Evolutionary conservation across 352 stramenopile species (phyloP).

Genomic region (Phytophthora agathidicida): DNA sequence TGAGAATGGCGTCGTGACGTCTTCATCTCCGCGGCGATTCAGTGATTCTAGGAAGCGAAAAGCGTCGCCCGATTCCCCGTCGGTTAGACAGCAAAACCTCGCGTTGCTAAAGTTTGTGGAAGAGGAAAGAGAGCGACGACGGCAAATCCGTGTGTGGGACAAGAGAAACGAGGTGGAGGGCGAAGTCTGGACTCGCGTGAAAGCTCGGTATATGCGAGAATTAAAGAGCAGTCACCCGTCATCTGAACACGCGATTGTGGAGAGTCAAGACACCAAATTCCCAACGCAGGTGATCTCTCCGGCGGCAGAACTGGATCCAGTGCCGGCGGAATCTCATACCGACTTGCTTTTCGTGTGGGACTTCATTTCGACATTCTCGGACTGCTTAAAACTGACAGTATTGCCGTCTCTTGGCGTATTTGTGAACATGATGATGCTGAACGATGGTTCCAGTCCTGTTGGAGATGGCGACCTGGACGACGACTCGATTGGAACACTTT

Average conservation of each 20-base stretch:
- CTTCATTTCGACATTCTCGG: slow-evolving; percentile 75
- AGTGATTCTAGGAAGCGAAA: slow-evolving; percentile 28
- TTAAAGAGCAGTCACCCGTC: slow-evolving; percentile 1
- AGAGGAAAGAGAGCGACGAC: slow-evolving; percentile 67
- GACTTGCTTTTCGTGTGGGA: slow-evolving; percentile 84
- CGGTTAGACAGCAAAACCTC: slow-evolving; percentile 53
- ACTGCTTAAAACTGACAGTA: slow-evolving; percentile 56
- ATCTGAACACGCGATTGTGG: neutral
- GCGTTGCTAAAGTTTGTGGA: slow-evolving; percentile 73
- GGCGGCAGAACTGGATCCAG: slow-evolving; percentile 40
- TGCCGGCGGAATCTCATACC: slow-evolving; percentile 48
- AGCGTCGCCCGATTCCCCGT: slow-evolving; percentile 20
- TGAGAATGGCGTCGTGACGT: slow-evolving; percentile 75
- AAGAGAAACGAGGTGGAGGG: slow-evolving; percentile 58
- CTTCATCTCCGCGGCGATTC: slow-evolving; percentile 31
- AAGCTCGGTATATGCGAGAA: slow-evolving; percentile 40
- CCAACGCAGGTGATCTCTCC: slow-evolving; percentile 38
- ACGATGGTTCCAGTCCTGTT: slow-evolving; percentile 52
- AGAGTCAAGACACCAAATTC: slow-evolving; percentile 29
- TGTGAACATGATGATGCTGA: slow-evolving; percentile 53
- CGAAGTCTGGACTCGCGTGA: slow-evolving; percentile 61
- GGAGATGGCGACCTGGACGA: slow-evolving; percentile 58
- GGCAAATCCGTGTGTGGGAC: slow-evolving; percentile 60
- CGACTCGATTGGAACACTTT: slow-evolving; percentile 47
- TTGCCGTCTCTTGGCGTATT: slow-evolving; percentile 63